Base-by-base conservation (phyloP, 2,329 filamentous ascomycete genomes). In the Xylariaceae sp. region DNA sequence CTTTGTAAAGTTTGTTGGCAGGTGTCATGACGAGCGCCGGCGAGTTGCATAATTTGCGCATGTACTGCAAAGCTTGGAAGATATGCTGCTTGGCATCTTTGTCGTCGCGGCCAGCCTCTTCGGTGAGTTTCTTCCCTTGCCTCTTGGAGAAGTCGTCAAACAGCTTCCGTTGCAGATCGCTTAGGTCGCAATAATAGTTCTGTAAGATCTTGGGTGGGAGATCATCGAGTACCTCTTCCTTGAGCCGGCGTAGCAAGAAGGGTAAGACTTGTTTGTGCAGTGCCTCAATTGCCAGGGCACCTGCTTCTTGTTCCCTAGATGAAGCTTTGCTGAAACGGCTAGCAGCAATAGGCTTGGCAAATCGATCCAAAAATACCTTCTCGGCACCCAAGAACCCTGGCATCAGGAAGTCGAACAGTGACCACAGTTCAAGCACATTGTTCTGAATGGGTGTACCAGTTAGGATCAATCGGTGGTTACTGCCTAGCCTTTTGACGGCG, bases 1-100 rank as follows among this genome's bases (percentile, higher is more conserved):
- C 87, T 14, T 90, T 89, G 69, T 96, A 99, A 57, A 94, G 83
- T 66, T 88, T 90, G 72, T 96, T 93, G 16, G 86, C 90, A 47
- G 94, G 91, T 66, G 97, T 97, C 79, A 99, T 90, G 10, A 99
- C 94, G 59, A 99, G 80, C 0, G 94, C 91, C 0, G 94, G 94
- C 3, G 94, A 97, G 69, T 99, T 99, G 80, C 94, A 99, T 6
- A 99, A 83, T 74, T 97, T 97, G 55, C 95, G 90, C 95, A 99
- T 99, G 73, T 99, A 99, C 69, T 99, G 95, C 42, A 99, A 74
- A 4, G 95, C 94, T 70, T 97, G 93, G 87, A 99, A 99, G 61
- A 99, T 99, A 70, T 99, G 94, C 69, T 96, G 89, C 71, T 99
- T 99, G 60, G 91, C 87, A 57, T 96, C 90, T 68, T 95, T 96